phyloP scores from a whole-genome alignment of 73 alveolate genomes.

The Paramecium primaurelia region DNA sequence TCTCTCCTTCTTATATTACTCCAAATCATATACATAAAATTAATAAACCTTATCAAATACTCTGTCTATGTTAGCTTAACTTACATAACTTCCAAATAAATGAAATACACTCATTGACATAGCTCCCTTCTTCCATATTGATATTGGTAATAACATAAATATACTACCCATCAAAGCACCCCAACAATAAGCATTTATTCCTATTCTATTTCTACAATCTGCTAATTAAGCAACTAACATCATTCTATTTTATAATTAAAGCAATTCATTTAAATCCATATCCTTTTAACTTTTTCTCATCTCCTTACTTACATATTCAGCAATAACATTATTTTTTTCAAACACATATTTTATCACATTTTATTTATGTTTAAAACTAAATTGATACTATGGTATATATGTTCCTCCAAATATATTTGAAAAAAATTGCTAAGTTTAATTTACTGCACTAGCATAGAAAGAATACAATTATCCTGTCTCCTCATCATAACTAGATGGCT shows the following conservation, averaged over 20 bases:
- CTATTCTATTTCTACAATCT: slow-evolving; percentile 26
- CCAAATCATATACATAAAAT: not conserved
- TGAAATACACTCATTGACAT: not conserved
- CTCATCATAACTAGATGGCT: not conserved
- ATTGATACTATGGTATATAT: not conserved
- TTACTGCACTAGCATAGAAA: not conserved
- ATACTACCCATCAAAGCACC: not conserved
- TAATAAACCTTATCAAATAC: slow-evolving; percentile 38
- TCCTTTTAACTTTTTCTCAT: not conserved
- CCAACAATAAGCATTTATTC: slow-evolving; percentile 16
- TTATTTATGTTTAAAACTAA: not conserved
- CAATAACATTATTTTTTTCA: not conserved
- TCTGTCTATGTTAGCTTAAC: not conserved
- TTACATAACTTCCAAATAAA: not conserved
- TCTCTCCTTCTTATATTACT: not conserved
- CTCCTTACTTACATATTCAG: not conserved
- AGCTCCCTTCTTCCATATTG: slow-evolving; percentile 6
- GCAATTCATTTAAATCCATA: not conserved
- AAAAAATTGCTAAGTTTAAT: not conserved
- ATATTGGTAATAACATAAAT: not conserved
- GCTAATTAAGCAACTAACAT: not conserved
- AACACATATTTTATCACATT: not conserved
- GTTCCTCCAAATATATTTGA: not conserved
- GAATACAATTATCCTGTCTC: slow-evolving; percentile 14
- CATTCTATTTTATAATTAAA: not conserved